Evolutionary conservation across 2,329 filamentous ascomycete genomes (phyloP).

Genomic region (Chaetomium sp.): DNA sequence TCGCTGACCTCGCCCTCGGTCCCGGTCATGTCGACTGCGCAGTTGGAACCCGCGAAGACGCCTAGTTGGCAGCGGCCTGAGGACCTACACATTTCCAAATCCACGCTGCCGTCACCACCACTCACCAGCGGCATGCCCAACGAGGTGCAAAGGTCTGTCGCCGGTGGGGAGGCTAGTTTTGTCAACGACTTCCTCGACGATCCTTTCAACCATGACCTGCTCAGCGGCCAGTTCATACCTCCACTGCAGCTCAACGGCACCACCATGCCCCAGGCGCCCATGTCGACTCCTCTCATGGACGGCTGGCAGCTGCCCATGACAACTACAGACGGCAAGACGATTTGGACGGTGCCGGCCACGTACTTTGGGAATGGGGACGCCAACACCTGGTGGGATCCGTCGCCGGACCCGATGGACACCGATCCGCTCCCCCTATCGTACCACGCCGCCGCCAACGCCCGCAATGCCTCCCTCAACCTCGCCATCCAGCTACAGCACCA

Average conservation of each 20-base stretch:
- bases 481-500: constrained; percentile 46
- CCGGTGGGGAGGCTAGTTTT: constrained; percentile 24
- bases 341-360: constrained; percentile 7
- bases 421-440: constrained; percentile 11
- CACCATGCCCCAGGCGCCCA: constrained; percentile 39
- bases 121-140: constrained; percentile 28
- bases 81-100: constrained; percentile 22
- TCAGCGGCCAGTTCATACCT: constrained; percentile 18
- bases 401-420: constrained; percentile 26
- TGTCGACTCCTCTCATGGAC: constrained; percentile 44
- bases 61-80: constrained; percentile 20
- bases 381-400: constrained; percentile 40
- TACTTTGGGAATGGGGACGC: constrained; percentile 30
- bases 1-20: background rate
- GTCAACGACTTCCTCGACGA: constrained; percentile 38
- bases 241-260: constrained; percentile 30
- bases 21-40: constrained; percentile 28
- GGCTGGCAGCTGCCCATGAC: constrained; percentile 26
- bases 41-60: constrained; percentile 22
- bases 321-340: constrained; percentile 31
- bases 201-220: constrained; percentile 33
- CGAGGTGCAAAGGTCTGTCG: constrained; percentile 1
- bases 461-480: constrained; percentile 44
- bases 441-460: constrained; percentile 20
- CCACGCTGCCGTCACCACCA: constrained; percentile 30